Conservation (phyloP, 176 grass and related monocot genomes). For the Themeda triandra region DNA sequence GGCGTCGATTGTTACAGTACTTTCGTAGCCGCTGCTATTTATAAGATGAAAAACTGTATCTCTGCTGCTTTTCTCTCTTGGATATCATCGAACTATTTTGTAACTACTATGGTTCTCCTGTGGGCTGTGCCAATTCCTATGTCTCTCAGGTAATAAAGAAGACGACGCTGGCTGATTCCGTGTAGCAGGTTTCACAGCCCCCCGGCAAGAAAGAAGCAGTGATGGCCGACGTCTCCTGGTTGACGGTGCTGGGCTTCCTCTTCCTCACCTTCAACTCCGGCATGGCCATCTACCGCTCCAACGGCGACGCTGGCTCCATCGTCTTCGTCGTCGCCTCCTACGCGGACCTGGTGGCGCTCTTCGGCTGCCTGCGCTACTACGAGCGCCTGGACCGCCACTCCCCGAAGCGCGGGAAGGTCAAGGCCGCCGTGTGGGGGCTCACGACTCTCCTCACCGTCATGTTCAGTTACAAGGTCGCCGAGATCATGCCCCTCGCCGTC, state of each 20-base stretch:
- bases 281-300: not conserved
- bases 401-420: not conserved
- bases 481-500: slow-evolving; percentile 39
- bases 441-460: not conserved
- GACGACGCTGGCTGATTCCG: too few relatives aligned
- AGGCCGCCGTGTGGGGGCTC: not conserved
- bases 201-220: too few relatives aligned
- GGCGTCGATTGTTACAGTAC: too few relatives aligned
- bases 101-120: too few relatives aligned
- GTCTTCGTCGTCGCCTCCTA: not conserved
- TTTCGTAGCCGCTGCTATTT: too few relatives aligned
- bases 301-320: not conserved
- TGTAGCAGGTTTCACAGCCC: too few relatives aligned
- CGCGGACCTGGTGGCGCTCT: not conserved
- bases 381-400: not conserved
- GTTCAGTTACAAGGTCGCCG: not conserved
- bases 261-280: not conserved
- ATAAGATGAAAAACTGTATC: too few relatives aligned
- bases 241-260: not conserved
- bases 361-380: not conserved
- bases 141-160: too few relatives aligned
- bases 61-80: too few relatives aligned
- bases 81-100: too few relatives aligned
- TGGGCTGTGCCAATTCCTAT: too few relatives aligned
- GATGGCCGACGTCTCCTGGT: too few relatives aligned